Evolutionary conservation across 768 basidiomycete species (phyloP), one percentile per base, ranked within the genome.

Genomic region (Paxillus involutus): DNA sequence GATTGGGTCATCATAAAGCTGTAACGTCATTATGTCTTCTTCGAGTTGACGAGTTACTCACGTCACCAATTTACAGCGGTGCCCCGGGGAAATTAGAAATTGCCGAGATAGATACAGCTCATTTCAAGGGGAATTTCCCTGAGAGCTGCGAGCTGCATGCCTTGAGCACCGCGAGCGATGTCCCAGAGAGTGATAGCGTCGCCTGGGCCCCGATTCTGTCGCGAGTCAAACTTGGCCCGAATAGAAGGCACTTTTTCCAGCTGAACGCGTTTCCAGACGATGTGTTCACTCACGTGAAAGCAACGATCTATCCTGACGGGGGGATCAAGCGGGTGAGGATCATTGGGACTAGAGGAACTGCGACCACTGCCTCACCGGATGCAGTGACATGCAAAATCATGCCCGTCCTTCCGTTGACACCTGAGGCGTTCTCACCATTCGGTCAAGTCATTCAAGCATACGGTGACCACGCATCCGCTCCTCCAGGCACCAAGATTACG

Each of bases 121-220:
- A 95, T 75, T 98, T 97, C 75, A 92, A 90, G 68, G 97, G 96
- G 21, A 98, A 98, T 69, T 98, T 91, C 65, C 96, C 96, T 10
- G 87, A 92, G 63, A 88, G 85, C 55, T 90, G 88, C 66, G 91
- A 94, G 62, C 63, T 95, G 17, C 85, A 89, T 65, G 93, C 83
- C 13, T 71, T 75, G 52, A 53, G 56, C 47, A 73, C 68, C 42
- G 41, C 48, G 67, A 51, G 51, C 11, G 67, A 75, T 49, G 59
- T 76, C 45, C 75, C 78, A 58, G 75, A 75, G 68, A 62, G 68
- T 52, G 65, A 65, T 41, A 66, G 66, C 50, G 57, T 70, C 0
- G 65, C 76, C 11, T 99, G 97, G 97, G 79, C 79, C 3, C 68
- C 77, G 3, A 79, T 98, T 63, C 77, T 98, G 45, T 79, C 85